These are phyloP conservation scores for Pseudopyricularia javanii DNA, from an alignment of 2,329 filamentous ascomycete species.

Conservation along the genomic window DNA sequence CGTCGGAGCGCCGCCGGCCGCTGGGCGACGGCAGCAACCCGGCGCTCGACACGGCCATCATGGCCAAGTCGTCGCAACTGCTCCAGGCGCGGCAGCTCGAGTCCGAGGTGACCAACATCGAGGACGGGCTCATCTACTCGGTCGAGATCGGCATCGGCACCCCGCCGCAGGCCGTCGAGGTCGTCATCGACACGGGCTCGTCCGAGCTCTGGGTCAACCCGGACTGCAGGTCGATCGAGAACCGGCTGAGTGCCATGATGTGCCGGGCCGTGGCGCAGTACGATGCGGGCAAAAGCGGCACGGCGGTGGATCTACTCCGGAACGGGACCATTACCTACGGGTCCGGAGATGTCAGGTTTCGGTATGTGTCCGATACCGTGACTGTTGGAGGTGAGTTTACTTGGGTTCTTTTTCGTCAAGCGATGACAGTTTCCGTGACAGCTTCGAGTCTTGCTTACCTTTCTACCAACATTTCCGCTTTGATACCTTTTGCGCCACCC, in stretches of 20 bases:
- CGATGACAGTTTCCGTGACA: no score
- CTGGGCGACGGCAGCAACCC: not conserved
- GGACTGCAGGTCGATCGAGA: slow-evolving; percentile 27
- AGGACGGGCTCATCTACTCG: slow-evolving; percentile 1
- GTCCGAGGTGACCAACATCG: not conserved
- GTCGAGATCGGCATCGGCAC: slow-evolving; percentile 25
- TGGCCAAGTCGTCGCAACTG: not conserved
- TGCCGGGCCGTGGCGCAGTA: slow-evolving; percentile 19
- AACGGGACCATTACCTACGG: slow-evolving; percentile 28
- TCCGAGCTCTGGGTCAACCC: slow-evolving; percentile 49
- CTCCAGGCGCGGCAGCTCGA: not conserved
- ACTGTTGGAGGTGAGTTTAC: slow-evolving; percentile 7
- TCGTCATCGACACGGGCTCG: slow-evolving; percentile 41
- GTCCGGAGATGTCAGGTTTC: slow-evolving; percentile 27
- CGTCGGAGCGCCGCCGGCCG: not conserved
- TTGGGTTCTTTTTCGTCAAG: not conserved
- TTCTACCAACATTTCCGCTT: no score
- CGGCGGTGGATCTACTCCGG: slow-evolving; percentile 12
- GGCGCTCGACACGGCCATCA: not conserved
- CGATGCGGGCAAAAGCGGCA: slow-evolving; percentile 20
- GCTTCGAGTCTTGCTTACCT: no score
- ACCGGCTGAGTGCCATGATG: slow-evolving; percentile 23
- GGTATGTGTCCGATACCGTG: slow-evolving; percentile 28
- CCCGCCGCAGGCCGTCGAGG: slow-evolving; percentile 31
- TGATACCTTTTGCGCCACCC: no score